Conservation (phyloP, 495 filamentous ascomycete species). For the Parathielavia appendiculata region DNA sequence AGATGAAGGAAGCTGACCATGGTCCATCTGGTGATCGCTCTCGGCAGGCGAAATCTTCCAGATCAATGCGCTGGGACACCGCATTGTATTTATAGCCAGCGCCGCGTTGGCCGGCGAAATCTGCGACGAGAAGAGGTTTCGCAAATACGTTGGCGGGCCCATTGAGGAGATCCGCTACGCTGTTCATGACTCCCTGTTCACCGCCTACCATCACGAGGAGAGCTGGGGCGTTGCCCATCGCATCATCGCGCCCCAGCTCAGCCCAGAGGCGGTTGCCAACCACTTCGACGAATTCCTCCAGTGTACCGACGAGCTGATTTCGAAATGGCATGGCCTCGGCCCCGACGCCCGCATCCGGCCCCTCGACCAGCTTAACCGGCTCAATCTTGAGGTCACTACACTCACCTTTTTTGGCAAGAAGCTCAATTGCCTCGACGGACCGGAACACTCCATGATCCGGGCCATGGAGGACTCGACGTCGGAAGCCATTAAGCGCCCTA, state of each 20-base stretch:
- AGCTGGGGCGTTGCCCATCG: slow-evolving; percentile 69
- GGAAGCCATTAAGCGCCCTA: slow-evolving; percentile 52
- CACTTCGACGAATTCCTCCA: slow-evolving; percentile 66
- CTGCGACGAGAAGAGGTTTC: slow-evolving; percentile 64
- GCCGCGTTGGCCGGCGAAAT: slow-evolving; percentile 60
- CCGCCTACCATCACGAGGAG: slow-evolving; percentile 56
- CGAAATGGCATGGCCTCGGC: slow-evolving; percentile 62
- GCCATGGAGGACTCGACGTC: slow-evolving; percentile 61
- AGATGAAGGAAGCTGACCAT: neutral
- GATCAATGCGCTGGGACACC: slow-evolving; percentile 47
- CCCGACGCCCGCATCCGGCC: slow-evolving; percentile 47
- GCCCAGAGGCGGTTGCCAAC: slow-evolving; percentile 51
- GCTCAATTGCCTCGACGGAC: slow-evolving; percentile 60
- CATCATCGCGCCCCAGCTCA: slow-evolving; percentile 63
- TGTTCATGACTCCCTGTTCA: slow-evolving; percentile 63
- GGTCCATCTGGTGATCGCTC: no score
- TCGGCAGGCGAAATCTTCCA: slow-evolving; percentile 60
- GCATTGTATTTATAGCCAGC: slow-evolving; percentile 41
- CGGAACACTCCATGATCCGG: slow-evolving; percentile 57
- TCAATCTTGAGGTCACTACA: slow-evolving; percentile 65
- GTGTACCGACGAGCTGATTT: slow-evolving; percentile 58
- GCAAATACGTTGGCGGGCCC: slow-evolving; percentile 52
- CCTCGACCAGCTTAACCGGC: slow-evolving; percentile 61
- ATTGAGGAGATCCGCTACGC: slow-evolving; percentile 55
- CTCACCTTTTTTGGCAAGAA: slow-evolving; percentile 59